Evolutionary conservation across 495 filamentous ascomycete genomes (phyloP), one percentile per base, ranked within the genome.

Genomic region (Chaetomidium leptoderma): DNA sequence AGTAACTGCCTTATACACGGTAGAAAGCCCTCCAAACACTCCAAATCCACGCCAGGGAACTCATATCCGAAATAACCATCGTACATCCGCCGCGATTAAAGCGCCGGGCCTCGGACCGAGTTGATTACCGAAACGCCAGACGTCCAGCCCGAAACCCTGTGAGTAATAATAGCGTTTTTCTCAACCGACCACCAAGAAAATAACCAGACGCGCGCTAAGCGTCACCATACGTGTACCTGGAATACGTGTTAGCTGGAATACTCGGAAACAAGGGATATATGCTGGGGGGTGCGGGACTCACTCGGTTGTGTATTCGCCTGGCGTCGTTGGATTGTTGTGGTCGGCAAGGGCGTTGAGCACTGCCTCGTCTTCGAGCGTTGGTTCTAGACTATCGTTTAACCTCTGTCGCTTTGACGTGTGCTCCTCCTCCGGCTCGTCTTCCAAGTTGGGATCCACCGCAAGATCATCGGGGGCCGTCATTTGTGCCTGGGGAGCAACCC

Each of bases 301-400:
- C 74, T 75, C 76, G 21, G 65, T 53, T 7, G 64, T 52, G 50
- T 71, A 78, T 23, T 74, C 70, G 19, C 60, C 69, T n/a, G 63
- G 40, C 1, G 59, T 58, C 0, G 16, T 8, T 11, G 70, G 51
- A 19, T 74, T 58, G 57, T 71, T 75, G 43, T 77, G 71, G 14
- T 66, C 65, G 26, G 69, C 62, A 14, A 77, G 62, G 23, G 72
- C 72, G 33, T 55, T 68, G 46, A 77, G 43, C 36, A 76, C 69
- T 2, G 72, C 74, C 43, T 71, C 74, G 19, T 78, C 74, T 6
- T 72, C 69, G 19, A 70, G 60, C 11, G 67, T 48, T 14, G 61
- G 44, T 6, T 70, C 64, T 16, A 67, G 63, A 10, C 55, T 63
- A 1, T 65, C 63, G n/a, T 69, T 64, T 14, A 76, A 65, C 36